Percentiles rank a stretch among this genome's conserved stretches.
phyloP scores from a whole-genome alignment of 306 rosid genomes.

The Cicer judaicum region DNA sequence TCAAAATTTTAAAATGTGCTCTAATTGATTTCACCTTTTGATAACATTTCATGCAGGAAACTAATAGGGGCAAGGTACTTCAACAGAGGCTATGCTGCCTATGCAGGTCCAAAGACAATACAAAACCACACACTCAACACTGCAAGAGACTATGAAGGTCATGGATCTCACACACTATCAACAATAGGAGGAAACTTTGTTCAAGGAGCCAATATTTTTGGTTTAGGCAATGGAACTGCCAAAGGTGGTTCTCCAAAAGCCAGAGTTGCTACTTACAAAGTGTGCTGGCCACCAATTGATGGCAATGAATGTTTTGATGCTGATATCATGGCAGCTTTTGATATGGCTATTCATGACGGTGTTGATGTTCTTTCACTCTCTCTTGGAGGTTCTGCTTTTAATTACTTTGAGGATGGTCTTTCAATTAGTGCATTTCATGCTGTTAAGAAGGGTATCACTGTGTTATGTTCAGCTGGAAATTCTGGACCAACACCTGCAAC shows the following conservation, averaged over 20 bases:
- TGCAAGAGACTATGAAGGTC: conserved; percentile 62
- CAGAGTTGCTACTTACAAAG: conserved; percentile 71
- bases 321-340: conserved; percentile 67
- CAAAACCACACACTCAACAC: conserved; percentile 19
- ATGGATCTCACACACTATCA: conserved; percentile 84
- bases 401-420: conserved; percentile 48
- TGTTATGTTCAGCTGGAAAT: conserved; percentile 68
- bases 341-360: conserved; percentile 73
- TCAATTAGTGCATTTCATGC: conserved; percentile 76
- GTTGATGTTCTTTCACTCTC: conserved; percentile 74
- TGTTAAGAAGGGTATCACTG: conserved; percentile 55
- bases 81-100: conserved; percentile 57
- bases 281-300: conserved; percentile 62
- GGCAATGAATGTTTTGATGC: conserved; percentile 55
- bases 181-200: conserved; percentile 73
- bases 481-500: conserved; percentile 54
- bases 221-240: conserved; percentile 72
- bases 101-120: not conserved
- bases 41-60: conserved; percentile 54
- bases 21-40: not conserved
- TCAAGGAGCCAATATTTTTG: conserved; percentile 54
- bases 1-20: not conserved
- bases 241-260: conserved; percentile 83
- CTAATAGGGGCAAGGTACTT: conserved; percentile 81
- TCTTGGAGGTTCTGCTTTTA: conserved; percentile 43